Evolutionary conservation across 805 yeast species (phyloP), one percentile per base, ranked within the genome.

Genomic region (Hanseniaspora guilliermondii): DNA sequence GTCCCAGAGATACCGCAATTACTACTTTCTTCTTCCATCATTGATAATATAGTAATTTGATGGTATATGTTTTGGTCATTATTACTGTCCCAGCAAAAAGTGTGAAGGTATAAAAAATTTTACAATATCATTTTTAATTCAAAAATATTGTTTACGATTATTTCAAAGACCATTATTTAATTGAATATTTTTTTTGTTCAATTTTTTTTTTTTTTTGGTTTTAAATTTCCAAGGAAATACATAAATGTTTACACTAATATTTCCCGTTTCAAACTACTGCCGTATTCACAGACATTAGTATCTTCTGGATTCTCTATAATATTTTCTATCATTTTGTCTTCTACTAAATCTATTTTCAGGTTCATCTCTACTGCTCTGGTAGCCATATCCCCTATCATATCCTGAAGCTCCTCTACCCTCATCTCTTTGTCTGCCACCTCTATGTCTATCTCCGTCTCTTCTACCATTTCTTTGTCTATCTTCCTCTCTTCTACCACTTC

Each of bases 1-100:
- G 78, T 75, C 9, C 85, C 85, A 5, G 53, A 44, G 6, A 55
- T 54, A 17, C 57, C 57, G n/a, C 38, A 45, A 35, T 21, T 48
- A 12, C 33, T 32, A 7, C 4, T 44, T 11, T 55, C 57, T 21
- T 32, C 24, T 32, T 45, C 42, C n/a, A 54, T 49, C 52, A 49
- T 49, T 39, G 6, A n/a, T n/a, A n/a, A n/a, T n/a, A n/a, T n/a
- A n/a, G 7, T 4, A 35, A n/a, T 35, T 6, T 6, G 5, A 16
- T 9, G 39, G 11, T 36, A 36, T n/a, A 36, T 19, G 12, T 36
- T 36, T 36, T 36, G 17, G 17, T 36, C 3, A 12, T 27, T 30
- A 30, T 30, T 30, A 12, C 14, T 30, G 12, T 11, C 12, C 2
- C 14, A 11, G 14, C 12, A 11, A 11, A 11, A 11, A 30, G 2